Evolutionary conservation across 768 basidiomycete genomes (phyloP), one percentile per base, ranked within the genome.

Genomic region (Hygrophorus pudorinus): DNA sequence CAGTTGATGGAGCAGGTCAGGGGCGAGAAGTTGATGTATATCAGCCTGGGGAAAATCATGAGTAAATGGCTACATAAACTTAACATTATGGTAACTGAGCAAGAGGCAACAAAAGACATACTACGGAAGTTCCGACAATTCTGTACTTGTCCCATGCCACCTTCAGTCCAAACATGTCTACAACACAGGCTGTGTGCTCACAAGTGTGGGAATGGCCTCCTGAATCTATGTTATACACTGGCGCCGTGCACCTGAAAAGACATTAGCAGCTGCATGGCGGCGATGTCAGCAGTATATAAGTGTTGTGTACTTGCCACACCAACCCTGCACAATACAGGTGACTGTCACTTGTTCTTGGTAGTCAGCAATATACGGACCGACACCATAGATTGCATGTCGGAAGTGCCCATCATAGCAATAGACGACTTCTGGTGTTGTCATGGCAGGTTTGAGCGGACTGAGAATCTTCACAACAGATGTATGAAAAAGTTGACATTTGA

Each of bases 361-460:
- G 44, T 70, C 62, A 0, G 64, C 63, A 48, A 70, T 68, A 29
- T 64, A 65, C 2, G 62, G 56, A 1, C 59, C 62, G 2, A 70
- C 39, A 1, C 53, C 56, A 50, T 58, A 67, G 9, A 66, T 53
- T 1, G 46, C 55, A 3, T 50, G 36, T 3, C 47, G 51, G 38
- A 48, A 65, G 41, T 63, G 53, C 0, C 61, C 54, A 52, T 68
- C 64, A n/a, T n/a, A n/a, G n/a, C n/a, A n/a, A n/a, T n/a, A n/a
- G n/a, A n/a, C n/a, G n/a, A n/a, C n/a, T n/a, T n/a, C n/a, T n/a
- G n/a, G n/a, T n/a, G n/a, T n/a, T n/a, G n/a, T n/a, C n/a, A n/a
- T n/a, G n/a, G n/a, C n/a, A n/a, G n/a, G n/a, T n/a, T n/a, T n/a
- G n/a, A n/a, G n/a, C n/a, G n/a, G n/a, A n/a, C n/a, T n/a, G n/a